Evolutionary conservation across 2,329 filamentous ascomycete species (phyloP).

Genomic region (Madurella mycetomatis): DNA sequence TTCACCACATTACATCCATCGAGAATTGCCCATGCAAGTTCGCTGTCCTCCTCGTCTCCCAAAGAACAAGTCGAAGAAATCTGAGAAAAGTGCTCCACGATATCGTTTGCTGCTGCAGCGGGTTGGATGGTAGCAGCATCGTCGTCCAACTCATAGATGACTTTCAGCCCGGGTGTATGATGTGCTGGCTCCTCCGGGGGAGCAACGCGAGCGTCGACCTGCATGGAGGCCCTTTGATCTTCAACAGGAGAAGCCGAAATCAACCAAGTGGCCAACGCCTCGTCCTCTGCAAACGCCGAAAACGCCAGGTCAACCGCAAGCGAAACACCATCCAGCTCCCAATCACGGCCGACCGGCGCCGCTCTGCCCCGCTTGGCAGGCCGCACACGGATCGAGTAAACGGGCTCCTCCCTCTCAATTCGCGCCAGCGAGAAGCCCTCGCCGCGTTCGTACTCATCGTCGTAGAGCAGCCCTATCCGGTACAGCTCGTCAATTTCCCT

Average conservation of each 20-base stretch:
- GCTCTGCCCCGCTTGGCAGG: constrained; percentile 29
- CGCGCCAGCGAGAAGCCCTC: constrained; percentile 37
- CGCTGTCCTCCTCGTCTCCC: neutral
- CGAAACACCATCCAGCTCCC: constrained; percentile 23
- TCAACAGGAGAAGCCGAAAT: constrained; percentile 14
- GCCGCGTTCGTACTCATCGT: constrained; percentile 35
- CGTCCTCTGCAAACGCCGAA: constrained; percentile 39
- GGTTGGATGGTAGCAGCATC: constrained; percentile 29
- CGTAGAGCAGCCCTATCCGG: constrained; percentile 42
- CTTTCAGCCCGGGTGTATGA: constrained; percentile 31
- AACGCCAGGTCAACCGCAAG: constrained; percentile 39
- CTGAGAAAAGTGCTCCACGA: constrained; percentile 2
- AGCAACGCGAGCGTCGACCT: neutral
- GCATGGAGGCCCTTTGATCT: neutral
- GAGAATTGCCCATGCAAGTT: neutral
- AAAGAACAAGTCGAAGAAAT: neutral
- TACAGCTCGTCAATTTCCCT: constrained; percentile 39
- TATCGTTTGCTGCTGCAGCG: constrained; percentile 25
- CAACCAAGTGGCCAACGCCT: constrained; percentile 37
- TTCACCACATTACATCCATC: constrained; percentile 11
- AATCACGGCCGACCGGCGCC: constrained; percentile 20
- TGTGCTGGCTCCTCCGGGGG: neutral
- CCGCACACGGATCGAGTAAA: constrained; percentile 34
- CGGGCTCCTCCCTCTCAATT: constrained; percentile 36
- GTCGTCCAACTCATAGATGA: constrained; percentile 38